Percentiles rank a stretch among this genome's conserved stretches.
Evolutionary conservation across 495 filamentous ascomycete genomes (phyloP).

Genomic region (Hyaloscypha hepaticicola): DNA sequence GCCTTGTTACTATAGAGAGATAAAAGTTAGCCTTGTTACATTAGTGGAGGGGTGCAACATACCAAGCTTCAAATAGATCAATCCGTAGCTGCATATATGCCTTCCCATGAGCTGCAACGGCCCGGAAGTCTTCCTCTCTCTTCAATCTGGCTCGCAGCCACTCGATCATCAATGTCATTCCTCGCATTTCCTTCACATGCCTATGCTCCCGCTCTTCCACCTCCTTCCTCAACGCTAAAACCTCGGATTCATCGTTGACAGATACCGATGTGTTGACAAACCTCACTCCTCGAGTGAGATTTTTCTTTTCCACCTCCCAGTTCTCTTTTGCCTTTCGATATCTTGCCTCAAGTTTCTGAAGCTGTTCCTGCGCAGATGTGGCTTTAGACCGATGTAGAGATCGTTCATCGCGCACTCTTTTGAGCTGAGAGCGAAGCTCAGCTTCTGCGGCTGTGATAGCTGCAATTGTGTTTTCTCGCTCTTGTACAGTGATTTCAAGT

Average conservation of each 20-base stretch:
- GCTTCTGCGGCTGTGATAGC: slow-evolving; percentile 44
- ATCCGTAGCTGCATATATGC: slow-evolving; percentile 75
- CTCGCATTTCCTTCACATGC: slow-evolving; percentile 79
- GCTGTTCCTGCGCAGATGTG: slow-evolving; percentile 37
- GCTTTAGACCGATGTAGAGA: slow-evolving; percentile 48
- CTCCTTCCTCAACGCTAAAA: slow-evolving; percentile 29
- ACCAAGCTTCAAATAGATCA: slow-evolving; percentile 81
- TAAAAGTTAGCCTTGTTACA: slow-evolving; percentile 15
- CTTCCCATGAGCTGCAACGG: slow-evolving; percentile 78
- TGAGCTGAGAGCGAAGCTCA: slow-evolving; percentile 57
- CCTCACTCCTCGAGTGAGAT: slow-evolving; percentile 40
- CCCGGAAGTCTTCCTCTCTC: slow-evolving; percentile 77
- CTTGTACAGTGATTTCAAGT: slow-evolving; percentile 41
- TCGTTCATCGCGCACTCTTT: slow-evolving; percentile 59
- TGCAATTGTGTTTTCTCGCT: slow-evolving; percentile 48
- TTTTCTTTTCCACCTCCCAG: slow-evolving; percentile 48
- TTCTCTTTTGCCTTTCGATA: slow-evolving; percentile 37
- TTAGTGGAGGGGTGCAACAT: slow-evolving; percentile 41
- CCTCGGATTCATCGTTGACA: slow-evolving; percentile 25
- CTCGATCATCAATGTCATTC: slow-evolving; percentile 82
- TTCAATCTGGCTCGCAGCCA: slow-evolving; percentile 78
- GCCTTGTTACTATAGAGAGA: slow-evolving; percentile 73
- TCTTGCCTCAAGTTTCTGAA: slow-evolving; percentile 48
- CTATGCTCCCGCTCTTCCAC: slow-evolving; percentile 44
- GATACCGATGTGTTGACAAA: slow-evolving; percentile 43